phyloP scores from a whole-genome alignment of 305 asterid species.

The Fraxinus velutina region DNA sequence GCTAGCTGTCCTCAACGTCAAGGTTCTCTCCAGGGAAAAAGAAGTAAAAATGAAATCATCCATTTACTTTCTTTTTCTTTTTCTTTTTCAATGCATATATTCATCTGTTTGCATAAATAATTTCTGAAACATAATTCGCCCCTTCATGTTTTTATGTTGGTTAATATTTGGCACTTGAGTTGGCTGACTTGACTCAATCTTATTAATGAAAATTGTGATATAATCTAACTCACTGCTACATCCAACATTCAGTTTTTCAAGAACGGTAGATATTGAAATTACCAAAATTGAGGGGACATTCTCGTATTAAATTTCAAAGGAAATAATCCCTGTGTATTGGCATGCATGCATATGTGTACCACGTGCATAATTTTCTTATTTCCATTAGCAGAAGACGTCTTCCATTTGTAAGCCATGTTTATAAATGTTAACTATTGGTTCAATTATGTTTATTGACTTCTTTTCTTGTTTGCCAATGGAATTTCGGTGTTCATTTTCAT shows the following conservation, averaged over 20 bases:
- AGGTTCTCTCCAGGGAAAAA: background rate
- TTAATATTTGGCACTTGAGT: background rate
- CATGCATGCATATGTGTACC: background rate
- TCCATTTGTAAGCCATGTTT: background rate
- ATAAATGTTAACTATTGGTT: background rate
- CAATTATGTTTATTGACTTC: background rate
- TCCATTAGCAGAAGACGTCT: background rate
- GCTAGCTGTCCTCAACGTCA: background rate
- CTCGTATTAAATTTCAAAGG: background rate
- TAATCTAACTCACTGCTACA: background rate
- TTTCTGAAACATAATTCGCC: background rate
- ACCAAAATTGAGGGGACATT: background rate
- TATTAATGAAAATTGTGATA: background rate
- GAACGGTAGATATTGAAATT: background rate
- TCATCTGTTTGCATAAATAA: background rate
- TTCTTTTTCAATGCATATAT: background rate
- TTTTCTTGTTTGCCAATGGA: background rate
- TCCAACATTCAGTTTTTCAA: background rate
- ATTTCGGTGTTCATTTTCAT: background rate
- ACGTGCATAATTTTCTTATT: background rate
- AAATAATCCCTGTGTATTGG: background rate
- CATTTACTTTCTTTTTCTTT: background rate
- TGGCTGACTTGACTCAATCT: background rate
- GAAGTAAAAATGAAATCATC: background rate
- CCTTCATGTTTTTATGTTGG: background rate